Conservation (phyloP, 805 yeast genomes). For the Candida jianshihensis region DNA sequence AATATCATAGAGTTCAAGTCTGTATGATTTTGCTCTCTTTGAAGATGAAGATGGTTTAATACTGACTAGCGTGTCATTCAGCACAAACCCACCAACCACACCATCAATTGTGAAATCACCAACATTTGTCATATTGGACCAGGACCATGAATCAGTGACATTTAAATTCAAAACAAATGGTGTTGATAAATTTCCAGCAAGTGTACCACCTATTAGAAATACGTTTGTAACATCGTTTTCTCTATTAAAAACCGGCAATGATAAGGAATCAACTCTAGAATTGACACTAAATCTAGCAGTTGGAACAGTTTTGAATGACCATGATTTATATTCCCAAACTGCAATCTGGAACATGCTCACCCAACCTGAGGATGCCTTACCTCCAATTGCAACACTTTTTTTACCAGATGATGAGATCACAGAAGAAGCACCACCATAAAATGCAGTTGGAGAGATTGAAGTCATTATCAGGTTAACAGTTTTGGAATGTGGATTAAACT, state of each 20-base stretch:
- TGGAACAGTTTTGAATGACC: constrained; percentile 49
- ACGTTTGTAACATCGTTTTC: constrained; percentile 25
- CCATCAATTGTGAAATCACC: constrained; percentile 23
- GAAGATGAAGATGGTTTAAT: constrained; percentile 24
- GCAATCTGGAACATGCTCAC: constrained; percentile 69
- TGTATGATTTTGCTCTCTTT: constrained; percentile 22
- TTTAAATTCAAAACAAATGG: constrained; percentile 18
- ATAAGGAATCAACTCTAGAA: constrained; percentile 46
- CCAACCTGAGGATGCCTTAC: constrained; percentile 58
- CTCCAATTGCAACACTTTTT: constrained; percentile 56
- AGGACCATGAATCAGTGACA: constrained; percentile 17
- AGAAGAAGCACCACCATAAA: constrained; percentile 43
- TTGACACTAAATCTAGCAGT: constrained; percentile 32
- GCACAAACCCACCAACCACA: constrained; percentile 42
- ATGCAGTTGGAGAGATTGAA: constrained; percentile 47
- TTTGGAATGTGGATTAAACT: constrained; percentile 31
- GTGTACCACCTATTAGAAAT: constrained; percentile 56
- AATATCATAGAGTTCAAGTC: constrained; percentile 36
- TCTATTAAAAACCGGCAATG: constrained; percentile 44
- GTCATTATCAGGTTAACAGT: constrained; percentile 35
- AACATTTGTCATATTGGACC: constrained; percentile 17
- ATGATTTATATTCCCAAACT: constrained; percentile 59
- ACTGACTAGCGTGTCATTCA: constrained; percentile 44
- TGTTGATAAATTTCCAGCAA: constrained; percentile 38
- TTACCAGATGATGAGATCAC: constrained; percentile 34